Evolutionary conservation across 306 rosid genomes (phyloP), one percentile per base, ranked within the genome.

Genomic region (Fragaria iinumae): DNA sequence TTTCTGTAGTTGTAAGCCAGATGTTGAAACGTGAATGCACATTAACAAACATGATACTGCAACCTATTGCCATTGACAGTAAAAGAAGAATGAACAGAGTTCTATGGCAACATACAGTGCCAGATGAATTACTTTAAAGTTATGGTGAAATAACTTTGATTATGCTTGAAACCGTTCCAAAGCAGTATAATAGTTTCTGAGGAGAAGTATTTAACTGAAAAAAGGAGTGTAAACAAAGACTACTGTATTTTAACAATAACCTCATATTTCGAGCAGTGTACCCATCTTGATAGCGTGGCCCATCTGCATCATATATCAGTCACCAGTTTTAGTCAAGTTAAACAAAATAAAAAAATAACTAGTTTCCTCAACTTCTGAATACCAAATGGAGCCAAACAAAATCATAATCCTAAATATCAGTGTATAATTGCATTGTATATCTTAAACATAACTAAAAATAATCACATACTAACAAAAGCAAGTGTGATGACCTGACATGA

Each of bases 251-350:
- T 56, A 70, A 17, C 29, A 80, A 92, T 75, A 53, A 88, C 97
- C 98, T 93, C 98, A 83, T 76, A 91, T 80, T 93, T 91, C 43
- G 98, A 91, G 85, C 98, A 93, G 82, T 91, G 90, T 78, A 85
- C 93, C 98, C 91, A 91, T 87, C 98, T 88, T 83, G 97, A 83
- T 76, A 93, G 49, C 62, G 97, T 72, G 25, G 90, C 41, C 97
- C 98, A 93, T 85, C 98, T 93, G 79, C 64, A 80, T 73, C 69
- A 67, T 43, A 79, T 69, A 67, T 57, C 72, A 76, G 74, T 67
- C 49, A 76, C 71, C 52, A 74, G 80, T 48, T 55, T 69, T 55
- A 72, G 50, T 47, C 36, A 68, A 57, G 53, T 65, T 36, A 50
- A 32, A 4, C 11, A 0, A 4, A 32, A 49, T 48, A 25, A 52